Evolutionary conservation across 345 rosid species (phyloP), one percentile per base, ranked within the genome.

Genomic region (Streptanthus diversifolius): DNA sequence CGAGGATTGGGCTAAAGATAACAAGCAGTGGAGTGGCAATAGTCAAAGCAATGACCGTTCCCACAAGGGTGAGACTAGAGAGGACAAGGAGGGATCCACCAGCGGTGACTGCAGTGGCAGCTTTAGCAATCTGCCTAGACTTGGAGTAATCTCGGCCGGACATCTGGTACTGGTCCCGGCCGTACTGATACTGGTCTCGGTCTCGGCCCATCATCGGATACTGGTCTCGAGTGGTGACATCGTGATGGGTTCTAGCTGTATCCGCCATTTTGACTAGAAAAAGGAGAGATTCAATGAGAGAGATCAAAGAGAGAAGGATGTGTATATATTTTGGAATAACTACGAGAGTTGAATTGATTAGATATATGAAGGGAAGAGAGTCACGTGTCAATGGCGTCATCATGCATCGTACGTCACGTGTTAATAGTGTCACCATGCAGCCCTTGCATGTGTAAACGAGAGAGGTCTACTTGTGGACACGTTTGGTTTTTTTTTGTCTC

Each of bases 1-100:
- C 88, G 1, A 93, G 84, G 40, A 93, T 89, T 0, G 97, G 98
- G 72, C 97, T 93, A 80, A 85, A 89, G 14, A 90, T 85, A 65
- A 93, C 91, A n/a, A 93, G 79, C 44, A 93, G 79, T 1, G 96
- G 98, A 7, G 96, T 93, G 21, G 87, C 97, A 1, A 93, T 75
- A 63, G 86, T 83, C 72, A 93, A 83, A 17, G 80, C 87, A 13
- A 93, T 90, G 70, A 93, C 96, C 0, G 97, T 90, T 41, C 86
- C 93, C 1, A 82, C 87, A 0, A 93, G 82, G 47, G 80, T 90
- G 22, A 90, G 76, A 27, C 93, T 86, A 6, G 98, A 88, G 68
- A 90, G 92, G 7, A 90, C 66, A 33, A 90, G 80, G 17, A 90
- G 90, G 32, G 93, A 90, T 0, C 93, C 93, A 27, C 98, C 96